Conservation (phyloP, 2,329 filamentous ascomycete species). For the Fusarium veterinarium region DNA sequence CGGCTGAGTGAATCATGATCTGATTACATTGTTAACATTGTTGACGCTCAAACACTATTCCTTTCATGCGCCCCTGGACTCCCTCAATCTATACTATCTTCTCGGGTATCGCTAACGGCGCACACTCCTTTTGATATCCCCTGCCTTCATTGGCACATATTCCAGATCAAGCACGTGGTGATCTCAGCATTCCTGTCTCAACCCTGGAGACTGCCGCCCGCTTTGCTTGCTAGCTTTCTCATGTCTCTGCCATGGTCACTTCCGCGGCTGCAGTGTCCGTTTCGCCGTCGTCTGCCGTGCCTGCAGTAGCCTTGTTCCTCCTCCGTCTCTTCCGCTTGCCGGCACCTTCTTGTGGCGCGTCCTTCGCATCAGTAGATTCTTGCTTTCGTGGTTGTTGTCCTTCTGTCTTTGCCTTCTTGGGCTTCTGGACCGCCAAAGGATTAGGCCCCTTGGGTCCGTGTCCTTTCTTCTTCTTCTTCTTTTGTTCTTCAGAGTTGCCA, state of each 20-base stretch:
- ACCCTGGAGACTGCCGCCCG: conserved; percentile 5
- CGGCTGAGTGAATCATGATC: conserved; percentile 4
- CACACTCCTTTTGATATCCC: conserved; percentile 20
- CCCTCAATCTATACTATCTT: conserved; percentile 20
- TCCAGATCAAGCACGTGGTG: conserved; percentile 27
- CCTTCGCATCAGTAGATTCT: conserved; percentile 46
- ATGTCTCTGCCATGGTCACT: conserved; percentile 33
- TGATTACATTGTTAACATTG: conserved; percentile 13
- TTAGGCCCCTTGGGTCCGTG: conserved; percentile 77
- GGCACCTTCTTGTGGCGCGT: conserved; percentile 38
- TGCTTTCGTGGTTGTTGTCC: conserved; percentile 48
- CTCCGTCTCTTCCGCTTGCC: conserved; percentile 49
- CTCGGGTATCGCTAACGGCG: conserved; percentile 40
- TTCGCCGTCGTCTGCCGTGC: conserved; percentile 23
- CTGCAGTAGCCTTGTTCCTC: conserved; percentile 45
- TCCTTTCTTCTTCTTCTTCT: conserved; percentile 66
- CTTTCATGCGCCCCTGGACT: conserved; percentile 16
- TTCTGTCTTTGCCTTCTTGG: conserved; percentile 62
- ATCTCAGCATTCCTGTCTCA: conserved; percentile 32
- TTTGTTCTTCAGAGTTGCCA: conserved; percentile 13
- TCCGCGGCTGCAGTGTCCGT: conserved; percentile 14
- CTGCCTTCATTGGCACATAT: conserved; percentile 11
- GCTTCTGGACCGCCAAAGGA: conserved; percentile 76
- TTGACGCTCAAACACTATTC: conserved; percentile 23
- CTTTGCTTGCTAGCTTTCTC: conserved; percentile 16